Conservation (phyloP, 768 basidiomycete species). For the Aureoboletus auriporus region DNA sequence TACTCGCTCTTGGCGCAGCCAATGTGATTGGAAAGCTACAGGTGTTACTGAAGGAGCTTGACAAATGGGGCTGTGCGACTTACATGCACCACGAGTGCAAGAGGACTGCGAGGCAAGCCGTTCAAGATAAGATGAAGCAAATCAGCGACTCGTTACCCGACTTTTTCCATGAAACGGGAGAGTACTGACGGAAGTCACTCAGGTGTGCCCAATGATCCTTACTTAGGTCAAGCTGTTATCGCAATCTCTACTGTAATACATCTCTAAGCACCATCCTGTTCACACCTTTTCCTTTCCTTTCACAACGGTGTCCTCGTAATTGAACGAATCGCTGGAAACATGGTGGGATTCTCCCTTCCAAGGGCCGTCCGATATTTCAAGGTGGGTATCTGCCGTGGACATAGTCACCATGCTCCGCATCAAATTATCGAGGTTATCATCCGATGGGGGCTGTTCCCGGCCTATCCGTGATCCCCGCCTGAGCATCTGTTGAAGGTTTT, state of each 20-base stretch:
- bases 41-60: slow-evolving; percentile 63
- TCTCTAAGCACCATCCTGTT: neutral
- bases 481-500: slow-evolving; percentile 37
- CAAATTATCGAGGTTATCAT: slow-evolving; percentile 36
- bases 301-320: slow-evolving; percentile 22
- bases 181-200: slow-evolving; percentile 18
- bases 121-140: slow-evolving; percentile 50
- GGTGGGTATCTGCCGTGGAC: slow-evolving; percentile 13
- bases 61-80: slow-evolving; percentile 66
- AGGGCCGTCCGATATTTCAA: slow-evolving; percentile 24
- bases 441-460: slow-evolving; percentile 33
- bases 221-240: no score
- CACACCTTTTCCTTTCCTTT: slow-evolving; percentile 24
- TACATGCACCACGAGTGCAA: slow-evolving; percentile 80
- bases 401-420: slow-evolving; percentile 39
- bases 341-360: slow-evolving; percentile 22
- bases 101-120: slow-evolving; percentile 50
- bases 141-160: slow-evolving; percentile 61
- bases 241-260: no score
- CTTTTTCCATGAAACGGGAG: slow-evolving; percentile 47
- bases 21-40: slow-evolving; percentile 66
- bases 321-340: slow-evolving; percentile 15
- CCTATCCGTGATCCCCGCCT: slow-evolving; percentile 34
- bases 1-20: slow-evolving; percentile 55
- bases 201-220: neutral